Evolutionary conservation across 2,329 filamentous ascomycete species (phyloP).

Genomic region (Xylariaceae sp.): DNA sequence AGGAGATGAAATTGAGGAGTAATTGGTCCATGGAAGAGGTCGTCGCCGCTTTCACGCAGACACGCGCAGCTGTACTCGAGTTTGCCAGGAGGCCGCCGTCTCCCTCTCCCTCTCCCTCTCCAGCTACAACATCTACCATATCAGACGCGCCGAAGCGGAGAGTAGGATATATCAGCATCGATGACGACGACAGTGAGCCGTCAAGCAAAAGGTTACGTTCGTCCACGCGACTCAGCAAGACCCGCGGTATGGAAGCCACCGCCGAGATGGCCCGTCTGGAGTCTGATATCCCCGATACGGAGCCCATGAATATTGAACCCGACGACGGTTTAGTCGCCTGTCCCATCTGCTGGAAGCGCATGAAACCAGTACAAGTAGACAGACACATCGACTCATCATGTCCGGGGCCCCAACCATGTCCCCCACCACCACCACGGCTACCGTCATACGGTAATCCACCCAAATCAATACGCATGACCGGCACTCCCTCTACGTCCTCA

Average conservation of each 20-base stretch:
- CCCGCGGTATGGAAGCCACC: slow-evolving; percentile 35
- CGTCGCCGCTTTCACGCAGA: slow-evolving; percentile 68
- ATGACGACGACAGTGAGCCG: slow-evolving; percentile 21
- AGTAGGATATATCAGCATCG: slow-evolving; percentile 31
- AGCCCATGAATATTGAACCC: slow-evolving; percentile 18
- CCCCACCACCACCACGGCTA: slow-evolving; percentile 5
- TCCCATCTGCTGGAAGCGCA: slow-evolving; percentile 71
- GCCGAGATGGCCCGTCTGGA: slow-evolving; percentile 34
- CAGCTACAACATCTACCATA: slow-evolving; percentile 6
- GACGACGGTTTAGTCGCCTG: slow-evolving; percentile 77
- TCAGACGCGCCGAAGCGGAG: slow-evolving; percentile 48
- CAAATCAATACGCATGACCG: slow-evolving; percentile 17
- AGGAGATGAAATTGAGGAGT: slow-evolving; percentile 76
- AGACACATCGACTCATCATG: slow-evolving; percentile 69
- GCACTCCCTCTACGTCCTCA: slow-evolving; percentile 15
- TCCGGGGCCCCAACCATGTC: slow-evolving; percentile 34
- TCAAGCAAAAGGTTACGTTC: slow-evolving; percentile 47
- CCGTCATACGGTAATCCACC: slow-evolving; percentile 4
- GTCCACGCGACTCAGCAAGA: slow-evolving; percentile 45
- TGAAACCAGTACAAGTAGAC: slow-evolving; percentile 75
- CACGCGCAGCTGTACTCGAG: slow-evolving; percentile 56
- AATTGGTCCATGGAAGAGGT: slow-evolving; percentile 84
- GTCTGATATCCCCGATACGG: slow-evolving; percentile 23
- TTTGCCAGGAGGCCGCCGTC: slow-evolving; percentile 50
- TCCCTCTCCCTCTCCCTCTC: slow-evolving; percentile 1